Conservation (phyloP, 1,139 yeast genomes). For the Trichomonascaceae sp. region DNA sequence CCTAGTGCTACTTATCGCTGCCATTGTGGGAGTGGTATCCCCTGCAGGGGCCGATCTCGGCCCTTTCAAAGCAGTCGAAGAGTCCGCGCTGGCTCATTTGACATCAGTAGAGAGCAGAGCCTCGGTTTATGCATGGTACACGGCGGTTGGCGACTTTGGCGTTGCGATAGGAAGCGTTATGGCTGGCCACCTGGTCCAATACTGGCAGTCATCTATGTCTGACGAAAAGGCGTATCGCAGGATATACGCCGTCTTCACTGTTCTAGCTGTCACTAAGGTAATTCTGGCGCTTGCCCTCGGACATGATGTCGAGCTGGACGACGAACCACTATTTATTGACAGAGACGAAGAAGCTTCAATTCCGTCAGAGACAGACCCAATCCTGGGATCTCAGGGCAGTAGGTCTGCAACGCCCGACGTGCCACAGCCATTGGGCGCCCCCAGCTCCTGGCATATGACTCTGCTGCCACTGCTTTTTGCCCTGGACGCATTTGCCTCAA, state of each 20-base stretch:
- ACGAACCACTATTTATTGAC: neutral
- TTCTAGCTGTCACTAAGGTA: conserved; percentile 44
- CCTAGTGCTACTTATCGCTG: conserved; percentile 41
- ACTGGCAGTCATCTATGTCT: conserved; percentile 24
- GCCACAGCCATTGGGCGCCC: too few relatives aligned
- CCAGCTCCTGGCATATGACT: too few relatives aligned
- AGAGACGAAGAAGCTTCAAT: neutral
- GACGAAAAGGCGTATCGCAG: conserved; percentile 43
- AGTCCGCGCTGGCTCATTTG: conserved; percentile 63
- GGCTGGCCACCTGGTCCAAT: conserved; percentile 45
- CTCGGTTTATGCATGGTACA: conserved; percentile 54
- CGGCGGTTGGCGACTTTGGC: conserved; percentile 51
- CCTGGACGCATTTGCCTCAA: conserved; percentile 66
- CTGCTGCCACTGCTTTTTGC: conserved; percentile 38
- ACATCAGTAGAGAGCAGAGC: conserved; percentile 52
- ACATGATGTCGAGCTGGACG: conserved; percentile 3
- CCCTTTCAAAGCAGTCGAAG: conserved; percentile 74
- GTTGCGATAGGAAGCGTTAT: conserved; percentile 54
- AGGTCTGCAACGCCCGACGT: too few relatives aligned
- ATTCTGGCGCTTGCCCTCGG: conserved; percentile 37
- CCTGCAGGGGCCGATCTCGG: conserved; percentile 83
- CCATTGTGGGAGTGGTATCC: conserved; percentile 51
- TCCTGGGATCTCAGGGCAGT: neutral
- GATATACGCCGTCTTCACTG: conserved; percentile 42
- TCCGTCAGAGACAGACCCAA: neutral